phyloP scores from a whole-genome alignment of 306 rosid species.

The Malus fusca region DNA sequence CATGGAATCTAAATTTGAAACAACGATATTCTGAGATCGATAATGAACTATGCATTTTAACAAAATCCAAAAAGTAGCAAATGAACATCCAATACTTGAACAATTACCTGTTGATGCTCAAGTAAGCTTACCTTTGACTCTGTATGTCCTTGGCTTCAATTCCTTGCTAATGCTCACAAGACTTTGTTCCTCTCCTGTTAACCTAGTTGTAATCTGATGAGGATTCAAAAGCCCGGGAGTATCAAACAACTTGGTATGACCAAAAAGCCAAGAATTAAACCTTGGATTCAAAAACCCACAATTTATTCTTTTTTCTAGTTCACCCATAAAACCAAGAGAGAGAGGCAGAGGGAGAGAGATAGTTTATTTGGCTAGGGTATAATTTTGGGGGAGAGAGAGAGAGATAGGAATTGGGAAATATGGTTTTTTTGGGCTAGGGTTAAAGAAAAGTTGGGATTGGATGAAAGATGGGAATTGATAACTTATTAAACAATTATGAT shows the following conservation, averaged over 20 bases:
- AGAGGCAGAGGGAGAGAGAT: no score
- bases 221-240: slow-evolving; percentile 93
- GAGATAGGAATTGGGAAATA: no score
- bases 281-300: no score
- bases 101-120: not conserved
- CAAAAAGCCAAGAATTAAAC: slow-evolving; percentile 26
- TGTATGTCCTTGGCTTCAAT: slow-evolving; percentile 81
- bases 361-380: no score
- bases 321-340: no score
- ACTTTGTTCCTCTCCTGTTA: slow-evolving; percentile 76
- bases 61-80: not conserved
- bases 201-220: slow-evolving; percentile 73
- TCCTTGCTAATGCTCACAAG: slow-evolving; percentile 85
- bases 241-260: slow-evolving; percentile 78
- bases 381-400: no score
- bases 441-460: no score
- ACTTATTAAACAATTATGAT: no score
- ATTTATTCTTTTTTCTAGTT: no score
- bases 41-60: not conserved
- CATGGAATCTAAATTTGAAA: not conserved
- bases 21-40: not conserved
- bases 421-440: no score
- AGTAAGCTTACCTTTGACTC: slow-evolving; percentile 62
- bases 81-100: not conserved
- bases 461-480: no score